A percentile compares a stretch with the other conserved stretches of the same genome.
These are phyloP conservation scores for Linderniella brevidens DNA, from an alignment of 257 asterid species.

Conservation along the genomic window DNA sequence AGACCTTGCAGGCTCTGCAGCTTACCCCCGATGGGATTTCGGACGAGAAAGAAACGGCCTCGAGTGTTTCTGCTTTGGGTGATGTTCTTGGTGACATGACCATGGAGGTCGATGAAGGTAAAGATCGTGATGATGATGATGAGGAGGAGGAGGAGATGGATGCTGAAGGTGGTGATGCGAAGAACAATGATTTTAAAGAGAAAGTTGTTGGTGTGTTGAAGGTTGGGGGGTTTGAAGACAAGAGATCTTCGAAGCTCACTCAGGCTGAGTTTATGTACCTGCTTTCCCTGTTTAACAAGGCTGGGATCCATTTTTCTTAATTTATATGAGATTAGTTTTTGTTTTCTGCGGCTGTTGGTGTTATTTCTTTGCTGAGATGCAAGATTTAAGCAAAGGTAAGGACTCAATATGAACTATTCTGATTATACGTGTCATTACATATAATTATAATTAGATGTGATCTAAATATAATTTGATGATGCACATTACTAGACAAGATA, in stretches of 20 bases:
- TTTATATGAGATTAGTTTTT: background rate
- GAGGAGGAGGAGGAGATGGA: slow-evolving; percentile 54
- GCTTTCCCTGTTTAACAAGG: slow-evolving; percentile 55
- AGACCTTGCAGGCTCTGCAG: slow-evolving; percentile 70
- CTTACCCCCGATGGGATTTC: slow-evolving; percentile 23
- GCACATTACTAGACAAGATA: too few species aligned
- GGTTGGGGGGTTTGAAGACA: slow-evolving; percentile 56
- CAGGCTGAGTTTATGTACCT: slow-evolving; percentile 81
- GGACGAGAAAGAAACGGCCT: slow-evolving; percentile 36
- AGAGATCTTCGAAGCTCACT: slow-evolving; percentile 60
- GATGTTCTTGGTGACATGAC: slow-evolving; percentile 53
- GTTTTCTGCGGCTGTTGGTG: background rate
- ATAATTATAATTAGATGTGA: too few species aligned
- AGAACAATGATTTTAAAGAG: slow-evolving; percentile 45
- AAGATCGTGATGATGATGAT: slow-evolving; percentile 44
- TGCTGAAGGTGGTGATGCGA: slow-evolving; percentile 29
- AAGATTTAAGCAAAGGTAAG: background rate
- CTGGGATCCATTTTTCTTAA: slow-evolving; percentile 82
- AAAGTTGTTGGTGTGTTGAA: slow-evolving; percentile 51
- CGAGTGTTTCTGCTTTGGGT: slow-evolving; percentile 57
- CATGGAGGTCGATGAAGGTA: slow-evolving; percentile 35
- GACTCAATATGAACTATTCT: background rate
- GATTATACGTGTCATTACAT: too few species aligned
- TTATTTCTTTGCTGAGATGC: background rate
- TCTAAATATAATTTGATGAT: too few species aligned